phyloP scores from a whole-genome alignment of 2,329 filamentous ascomycete species.

The Talaromyces sp. region DNA sequence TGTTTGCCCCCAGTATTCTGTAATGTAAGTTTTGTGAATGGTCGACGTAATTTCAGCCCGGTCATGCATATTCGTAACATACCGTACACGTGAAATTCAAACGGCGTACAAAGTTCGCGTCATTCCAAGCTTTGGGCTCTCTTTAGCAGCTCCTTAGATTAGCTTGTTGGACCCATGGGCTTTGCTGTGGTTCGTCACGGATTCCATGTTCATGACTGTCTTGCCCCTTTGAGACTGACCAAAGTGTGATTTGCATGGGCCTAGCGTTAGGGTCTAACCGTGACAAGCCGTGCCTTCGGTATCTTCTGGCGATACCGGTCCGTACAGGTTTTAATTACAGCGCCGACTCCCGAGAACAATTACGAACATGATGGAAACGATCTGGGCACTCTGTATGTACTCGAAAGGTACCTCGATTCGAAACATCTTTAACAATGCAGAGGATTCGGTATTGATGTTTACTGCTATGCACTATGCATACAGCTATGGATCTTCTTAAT shows the following conservation, averaged over 20 bases:
- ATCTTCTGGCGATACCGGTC: constrained; percentile 2
- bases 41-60: background rate
- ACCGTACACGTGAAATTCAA: background rate
- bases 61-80: background rate
- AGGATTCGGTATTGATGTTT: background rate
- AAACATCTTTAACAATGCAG: background rate
- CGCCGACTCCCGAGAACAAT: background rate
- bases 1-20: background rate
- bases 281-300: constrained; percentile 3
- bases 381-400: background rate
- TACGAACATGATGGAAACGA: background rate
- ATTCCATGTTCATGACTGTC: background rate
- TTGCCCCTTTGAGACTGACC: constrained; percentile 9
- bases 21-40: background rate
- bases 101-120: background rate
- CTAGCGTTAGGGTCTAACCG: background rate
- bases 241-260: constrained; percentile 4
- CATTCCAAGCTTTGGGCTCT: background rate
- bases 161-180: background rate
- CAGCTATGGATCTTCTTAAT: background rate
- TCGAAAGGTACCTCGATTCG: background rate
- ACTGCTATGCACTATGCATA: background rate
- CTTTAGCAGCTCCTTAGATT: background rate
- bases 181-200: background rate
- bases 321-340: background rate